Conservation (phyloP, 192 early-diverging fungal genomes). For the Entomortierella lignicola region DNA sequence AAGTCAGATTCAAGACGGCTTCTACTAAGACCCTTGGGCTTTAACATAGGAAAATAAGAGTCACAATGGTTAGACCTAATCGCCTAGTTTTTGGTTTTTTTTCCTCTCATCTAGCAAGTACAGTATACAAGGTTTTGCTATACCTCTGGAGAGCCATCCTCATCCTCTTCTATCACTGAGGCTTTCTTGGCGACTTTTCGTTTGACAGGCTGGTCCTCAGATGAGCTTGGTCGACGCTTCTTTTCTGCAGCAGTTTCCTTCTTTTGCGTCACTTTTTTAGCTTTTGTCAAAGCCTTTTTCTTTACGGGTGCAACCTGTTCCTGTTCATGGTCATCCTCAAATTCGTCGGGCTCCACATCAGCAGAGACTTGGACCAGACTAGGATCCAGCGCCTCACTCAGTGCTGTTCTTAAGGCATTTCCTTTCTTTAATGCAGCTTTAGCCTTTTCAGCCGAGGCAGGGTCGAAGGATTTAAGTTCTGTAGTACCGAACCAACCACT, state of each 20-base stretch:
- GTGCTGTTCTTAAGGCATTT: constrained; percentile 20
- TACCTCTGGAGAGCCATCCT: constrained; percentile 32
- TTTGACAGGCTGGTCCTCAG: constrained; percentile 27
- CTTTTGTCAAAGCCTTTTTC: constrained; percentile 23
- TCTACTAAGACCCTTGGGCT: constrained; percentile 20
- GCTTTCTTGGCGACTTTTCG: constrained; percentile 13
- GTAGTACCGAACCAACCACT: constrained; percentile 55
- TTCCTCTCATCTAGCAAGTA: no score
- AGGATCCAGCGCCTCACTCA: constrained; percentile 36
- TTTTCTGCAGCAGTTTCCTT: constrained; percentile 15
- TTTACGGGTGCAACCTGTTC: constrained; percentile 1
- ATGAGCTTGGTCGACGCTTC: constrained; percentile 34
- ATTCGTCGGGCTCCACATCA: constrained; percentile 5
- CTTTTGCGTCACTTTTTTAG: constrained; percentile 13
- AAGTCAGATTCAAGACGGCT: constrained; percentile 34
- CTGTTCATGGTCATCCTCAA: constrained; percentile 1
- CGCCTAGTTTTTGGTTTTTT: no score
- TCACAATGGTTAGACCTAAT: background rate
- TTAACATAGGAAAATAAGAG: background rate
- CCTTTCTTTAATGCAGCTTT: constrained; percentile 30
- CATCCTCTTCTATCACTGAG: constrained; percentile 4
- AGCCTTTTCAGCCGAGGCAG: constrained; percentile 38
- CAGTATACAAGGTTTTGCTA: no score
- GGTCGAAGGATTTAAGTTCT: constrained; percentile 52
- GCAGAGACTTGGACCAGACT: constrained; percentile 1